Base-by-base conservation (phyloP, 2,329 filamentous ascomycete species). In the Myriangium duriaei region DNA sequence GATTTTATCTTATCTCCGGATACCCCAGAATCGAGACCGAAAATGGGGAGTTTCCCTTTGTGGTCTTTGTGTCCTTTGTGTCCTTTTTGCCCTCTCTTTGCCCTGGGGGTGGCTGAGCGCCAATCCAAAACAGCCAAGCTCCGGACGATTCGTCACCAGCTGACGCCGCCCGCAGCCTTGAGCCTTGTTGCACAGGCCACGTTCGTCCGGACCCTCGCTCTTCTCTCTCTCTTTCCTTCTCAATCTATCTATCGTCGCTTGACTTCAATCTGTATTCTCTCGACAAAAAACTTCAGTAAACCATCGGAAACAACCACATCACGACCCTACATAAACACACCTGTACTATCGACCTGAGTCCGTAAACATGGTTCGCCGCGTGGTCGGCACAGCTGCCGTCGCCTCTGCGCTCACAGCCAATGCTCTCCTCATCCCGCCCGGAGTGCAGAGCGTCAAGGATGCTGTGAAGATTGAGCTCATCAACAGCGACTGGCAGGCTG, bases 361-460 rank as follows among this genome's bases (percentile, higher is more conserved):
- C 18, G 42, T 34, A 44, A 49, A 36, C 45, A 57, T 54, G 50
- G 41, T 55, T 21, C 40, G 54, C 52, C 54, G 54, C 47, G 39
- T 46, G 32, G 47, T 48, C 50, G 53, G 53, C 51, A 42, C 48
- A 21, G 46, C 49, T 17, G 31, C 46, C 41, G 40, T 47, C 34
- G 44, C 49, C 45, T 45, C 48, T 31, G 50, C 50, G 38, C 41
- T 57, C 34, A 45, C 49, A 48, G 54, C 54, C 41, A 49, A 49
- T 44, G 54, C 72, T 41, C 65, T 77, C 49, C 60, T 78, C 42
- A 48, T 79, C 38, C 64, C 73, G 21, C 68, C 74, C 41, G 45
- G 45, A 41, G 26, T 54, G n/a, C 58, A 66, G 48, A 53, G 67
- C 40, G 53, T 58, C 13, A 55, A 60, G 37, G 63, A 68, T 38